Conservation (phyloP, 345 rosid genomes). For the Jatropha curcas region DNA sequence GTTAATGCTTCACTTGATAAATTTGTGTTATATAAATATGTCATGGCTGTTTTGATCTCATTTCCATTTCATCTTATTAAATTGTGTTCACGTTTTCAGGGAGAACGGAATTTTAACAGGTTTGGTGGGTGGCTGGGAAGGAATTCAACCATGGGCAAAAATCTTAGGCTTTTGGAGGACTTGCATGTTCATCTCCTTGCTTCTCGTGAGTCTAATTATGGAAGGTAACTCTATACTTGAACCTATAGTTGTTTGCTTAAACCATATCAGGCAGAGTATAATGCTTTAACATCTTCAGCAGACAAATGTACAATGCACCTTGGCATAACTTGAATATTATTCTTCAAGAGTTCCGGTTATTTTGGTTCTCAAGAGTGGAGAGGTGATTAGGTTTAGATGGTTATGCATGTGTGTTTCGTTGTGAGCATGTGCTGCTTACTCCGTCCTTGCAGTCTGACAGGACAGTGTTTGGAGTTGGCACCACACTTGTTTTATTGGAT, state of each 20-base stretch:
- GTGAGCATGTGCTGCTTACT: not conserved
- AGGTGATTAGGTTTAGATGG: not conserved
- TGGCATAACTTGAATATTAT: not conserved
- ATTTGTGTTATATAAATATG: not conserved
- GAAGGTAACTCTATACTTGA: conserved; percentile 53
- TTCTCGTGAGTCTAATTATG: conserved; percentile 77
- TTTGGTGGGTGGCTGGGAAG: conserved; percentile 99
- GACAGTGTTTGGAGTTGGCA: not conserved
- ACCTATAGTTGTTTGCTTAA: not conserved
- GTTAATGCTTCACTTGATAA: not conserved
- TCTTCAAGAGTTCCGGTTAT: not conserved
- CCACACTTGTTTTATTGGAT: not conserved
- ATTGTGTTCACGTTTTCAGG: conserved; percentile 48
- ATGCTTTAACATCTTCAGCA: not conserved
- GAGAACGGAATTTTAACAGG: conserved; percentile 90
- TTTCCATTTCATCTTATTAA: not conserved
- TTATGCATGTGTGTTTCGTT: not conserved
- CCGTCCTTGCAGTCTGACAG: not conserved
- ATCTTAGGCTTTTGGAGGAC: conserved; percentile 86
- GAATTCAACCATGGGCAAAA: conserved; percentile 83
- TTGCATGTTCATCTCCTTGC: conserved; percentile 91
- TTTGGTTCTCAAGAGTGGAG: not conserved
- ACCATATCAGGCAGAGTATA: not conserved
- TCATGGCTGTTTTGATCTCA: not conserved
- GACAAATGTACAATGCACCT: not conserved